A percentile compares a stretch with the other conserved stretches of the same genome.
phyloP scores from a whole-genome alignment of 768 basidiomycete genomes.

The Gloeophyllum trabeum region DNA sequence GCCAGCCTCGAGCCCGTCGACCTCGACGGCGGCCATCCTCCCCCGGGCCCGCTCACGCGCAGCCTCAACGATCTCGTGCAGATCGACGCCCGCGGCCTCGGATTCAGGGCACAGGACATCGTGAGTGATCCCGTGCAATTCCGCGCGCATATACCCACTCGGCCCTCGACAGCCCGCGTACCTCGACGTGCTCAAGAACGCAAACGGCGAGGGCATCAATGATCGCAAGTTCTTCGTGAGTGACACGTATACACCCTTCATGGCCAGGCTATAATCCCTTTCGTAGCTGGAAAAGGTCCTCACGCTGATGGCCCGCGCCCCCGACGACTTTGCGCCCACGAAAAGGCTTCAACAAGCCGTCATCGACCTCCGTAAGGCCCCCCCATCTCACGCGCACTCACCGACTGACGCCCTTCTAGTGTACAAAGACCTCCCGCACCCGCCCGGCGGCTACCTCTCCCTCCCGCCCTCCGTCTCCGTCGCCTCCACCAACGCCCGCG shows the following conservation, averaged over 20 bases:
- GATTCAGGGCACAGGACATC: constrained; percentile 15
- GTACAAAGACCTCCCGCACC: constrained; percentile 75
- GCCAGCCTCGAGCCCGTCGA: constrained; percentile 14
- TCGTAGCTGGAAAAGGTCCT: constrained; percentile 53
- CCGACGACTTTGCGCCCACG: constrained; percentile 15
- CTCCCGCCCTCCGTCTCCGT: constrained; percentile 6
- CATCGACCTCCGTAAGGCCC: constrained; percentile 45
- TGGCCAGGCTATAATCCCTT: background rate
- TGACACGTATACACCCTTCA: constrained; percentile 7
- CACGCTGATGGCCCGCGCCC: constrained; percentile 44
- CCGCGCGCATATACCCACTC: background rate
- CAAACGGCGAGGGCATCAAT: constrained; percentile 31
- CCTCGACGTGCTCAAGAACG: constrained; percentile 33
- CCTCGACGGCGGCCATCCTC: constrained; percentile 21
- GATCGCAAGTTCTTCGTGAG: constrained; percentile 53
- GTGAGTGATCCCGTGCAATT: constrained; percentile 11
- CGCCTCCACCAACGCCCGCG: constrained; percentile 8
- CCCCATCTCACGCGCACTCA: constrained; percentile 13
- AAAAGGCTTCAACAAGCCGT: constrained; percentile 34
- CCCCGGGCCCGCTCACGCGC: constrained; percentile 13
- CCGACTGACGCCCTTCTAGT: constrained; percentile 25
- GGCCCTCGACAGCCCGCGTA: constrained; percentile 29
- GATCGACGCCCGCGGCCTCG: constrained; percentile 15
- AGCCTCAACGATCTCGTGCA: constrained; percentile 18
- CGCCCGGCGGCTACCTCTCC: constrained; percentile 43